phyloP scores from a whole-genome alignment of 495 filamentous ascomycete species.

The Penicillium cosmopolitanum region DNA sequence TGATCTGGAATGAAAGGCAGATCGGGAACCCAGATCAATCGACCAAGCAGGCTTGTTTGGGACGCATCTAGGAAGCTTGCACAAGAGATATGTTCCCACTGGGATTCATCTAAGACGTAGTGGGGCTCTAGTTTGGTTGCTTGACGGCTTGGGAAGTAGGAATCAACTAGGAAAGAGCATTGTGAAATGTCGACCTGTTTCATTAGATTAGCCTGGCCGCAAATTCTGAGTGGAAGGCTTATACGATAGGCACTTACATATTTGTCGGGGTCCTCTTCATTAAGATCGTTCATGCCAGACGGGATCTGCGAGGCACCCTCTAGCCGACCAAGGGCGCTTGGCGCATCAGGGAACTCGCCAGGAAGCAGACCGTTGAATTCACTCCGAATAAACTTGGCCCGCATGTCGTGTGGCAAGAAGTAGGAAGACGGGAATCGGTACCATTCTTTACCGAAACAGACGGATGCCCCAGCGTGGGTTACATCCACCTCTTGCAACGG shows the following conservation, averaged over 20 bases:
- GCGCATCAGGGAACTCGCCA: constrained; percentile 81
- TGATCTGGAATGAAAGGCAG: constrained; percentile 67
- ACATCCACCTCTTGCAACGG: constrained; percentile 54
- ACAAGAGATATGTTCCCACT: constrained; percentile 78
- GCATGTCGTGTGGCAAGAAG: constrained; percentile 77
- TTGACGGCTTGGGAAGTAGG: constrained; percentile 66
- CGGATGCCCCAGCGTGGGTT: constrained; percentile 59
- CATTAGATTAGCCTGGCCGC: constrained; percentile 13
- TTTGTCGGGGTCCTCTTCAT: constrained; percentile 84
- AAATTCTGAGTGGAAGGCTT: background rate
- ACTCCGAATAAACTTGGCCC: constrained; percentile 84
- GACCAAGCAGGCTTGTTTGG: constrained; percentile 70
- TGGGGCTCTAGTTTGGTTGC: constrained; percentile 69
- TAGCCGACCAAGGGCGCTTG: constrained; percentile 62
- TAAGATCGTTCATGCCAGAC: constrained; percentile 89
- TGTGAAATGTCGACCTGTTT: constrained; percentile 66
- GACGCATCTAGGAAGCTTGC: constrained; percentile 78
- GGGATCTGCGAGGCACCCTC: constrained; percentile 80
- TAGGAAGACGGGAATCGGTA: constrained; percentile 96
- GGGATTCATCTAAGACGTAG: constrained; percentile 66
- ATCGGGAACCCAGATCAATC: constrained; percentile 85
- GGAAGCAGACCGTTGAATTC: constrained; percentile 89
- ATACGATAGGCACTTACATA: constrained; percentile 59
- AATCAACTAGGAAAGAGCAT: constrained; percentile 88
- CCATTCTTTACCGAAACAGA: constrained; percentile 98